These are phyloP conservation scores for Dothistroma pini DNA, from an alignment of 2,329 filamentous ascomycete genomes.

Conservation along the genomic window DNA sequence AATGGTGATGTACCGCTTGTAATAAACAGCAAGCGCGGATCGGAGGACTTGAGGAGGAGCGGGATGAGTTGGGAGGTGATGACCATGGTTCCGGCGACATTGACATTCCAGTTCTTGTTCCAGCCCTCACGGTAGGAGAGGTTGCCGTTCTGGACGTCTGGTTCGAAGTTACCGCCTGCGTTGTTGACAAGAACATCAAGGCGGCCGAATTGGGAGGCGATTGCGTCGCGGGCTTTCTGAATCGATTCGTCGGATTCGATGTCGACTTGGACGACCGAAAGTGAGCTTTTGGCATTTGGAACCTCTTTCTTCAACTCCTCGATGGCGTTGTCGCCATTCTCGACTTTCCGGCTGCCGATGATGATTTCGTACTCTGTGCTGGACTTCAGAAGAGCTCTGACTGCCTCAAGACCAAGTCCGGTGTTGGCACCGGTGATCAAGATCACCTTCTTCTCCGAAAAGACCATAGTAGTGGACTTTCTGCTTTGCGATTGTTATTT, in stretches of 20 bases:
- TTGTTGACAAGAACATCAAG: slow-evolving; percentile 58
- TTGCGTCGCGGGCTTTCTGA: slow-evolving; percentile 41
- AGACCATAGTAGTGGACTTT: slow-evolving; percentile 11
- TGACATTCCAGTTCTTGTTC: slow-evolving; percentile 38
- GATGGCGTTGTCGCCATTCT: slow-evolving; percentile 52
- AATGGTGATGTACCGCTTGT: slow-evolving; percentile 44
- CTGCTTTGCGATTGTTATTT: neutral
- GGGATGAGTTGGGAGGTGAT: slow-evolving; percentile 37
- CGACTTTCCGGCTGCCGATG: slow-evolving; percentile 51
- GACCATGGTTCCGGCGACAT: slow-evolving; percentile 40
- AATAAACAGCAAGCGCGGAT: slow-evolving; percentile 39
- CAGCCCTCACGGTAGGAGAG: slow-evolving; percentile 37
- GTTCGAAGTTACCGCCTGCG: slow-evolving; percentile 50
- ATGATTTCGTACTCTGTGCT: slow-evolving; percentile 52
- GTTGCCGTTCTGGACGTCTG: slow-evolving; percentile 28
- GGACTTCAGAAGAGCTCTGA: slow-evolving; percentile 53
- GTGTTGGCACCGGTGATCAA: slow-evolving; percentile 57
- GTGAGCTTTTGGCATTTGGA: slow-evolving; percentile 37
- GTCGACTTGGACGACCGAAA: slow-evolving; percentile 52
- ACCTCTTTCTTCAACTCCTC: slow-evolving; percentile 41
- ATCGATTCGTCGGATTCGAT: slow-evolving; percentile 54
- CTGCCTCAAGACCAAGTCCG: slow-evolving; percentile 57
- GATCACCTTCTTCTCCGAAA: slow-evolving; percentile 40
- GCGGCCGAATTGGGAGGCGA: slow-evolving; percentile 43
- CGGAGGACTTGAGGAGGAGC: slow-evolving; percentile 36